Conservation (phyloP, 331 rosid genomes). For the Telfairia occidentalis region DNA sequence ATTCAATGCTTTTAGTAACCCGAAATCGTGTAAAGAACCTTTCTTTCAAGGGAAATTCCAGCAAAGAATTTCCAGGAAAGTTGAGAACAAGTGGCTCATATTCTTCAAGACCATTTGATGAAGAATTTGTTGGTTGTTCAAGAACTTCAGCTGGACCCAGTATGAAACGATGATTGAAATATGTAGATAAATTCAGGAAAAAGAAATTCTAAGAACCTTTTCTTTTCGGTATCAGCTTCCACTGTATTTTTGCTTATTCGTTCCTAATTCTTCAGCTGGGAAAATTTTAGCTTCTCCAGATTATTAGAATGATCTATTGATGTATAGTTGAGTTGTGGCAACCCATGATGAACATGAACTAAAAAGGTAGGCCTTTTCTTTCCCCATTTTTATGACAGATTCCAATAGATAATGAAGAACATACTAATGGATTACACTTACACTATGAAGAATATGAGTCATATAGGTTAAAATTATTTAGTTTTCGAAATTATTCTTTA, state of each 20-base stretch:
- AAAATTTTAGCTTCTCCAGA: not conserved
- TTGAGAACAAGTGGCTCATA: slow-evolving; percentile 34
- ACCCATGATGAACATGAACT: not conserved
- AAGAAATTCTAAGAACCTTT: not conserved
- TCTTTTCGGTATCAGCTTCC: not conserved
- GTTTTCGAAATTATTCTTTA: not conserved
- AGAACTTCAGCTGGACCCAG: slow-evolving; percentile 34
- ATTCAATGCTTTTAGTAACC: slow-evolving; percentile 49
- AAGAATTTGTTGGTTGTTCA: slow-evolving; percentile 45
- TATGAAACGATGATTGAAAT: slow-evolving; percentile 27
- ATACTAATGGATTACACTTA: not conserved
- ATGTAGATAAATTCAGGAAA: slow-evolving; percentile 14
- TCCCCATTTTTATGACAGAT: not conserved
- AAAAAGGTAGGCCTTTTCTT: not conserved
- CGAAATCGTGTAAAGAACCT: slow-evolving; percentile 56
- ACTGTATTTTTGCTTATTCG: not conserved
- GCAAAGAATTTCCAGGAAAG: slow-evolving; percentile 65
- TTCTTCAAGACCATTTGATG: slow-evolving; percentile 50
- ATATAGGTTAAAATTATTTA: not conserved
- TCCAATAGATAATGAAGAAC: not conserved
- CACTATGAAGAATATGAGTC: not conserved
- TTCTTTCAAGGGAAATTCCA: slow-evolving; percentile 42
- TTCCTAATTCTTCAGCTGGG: slow-evolving; percentile 8
- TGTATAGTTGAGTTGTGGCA: slow-evolving; percentile 46
- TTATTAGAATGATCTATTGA: slow-evolving; percentile 19